Conservation (phyloP, 257 asterid species). For the Henckelia pumila region DNA sequence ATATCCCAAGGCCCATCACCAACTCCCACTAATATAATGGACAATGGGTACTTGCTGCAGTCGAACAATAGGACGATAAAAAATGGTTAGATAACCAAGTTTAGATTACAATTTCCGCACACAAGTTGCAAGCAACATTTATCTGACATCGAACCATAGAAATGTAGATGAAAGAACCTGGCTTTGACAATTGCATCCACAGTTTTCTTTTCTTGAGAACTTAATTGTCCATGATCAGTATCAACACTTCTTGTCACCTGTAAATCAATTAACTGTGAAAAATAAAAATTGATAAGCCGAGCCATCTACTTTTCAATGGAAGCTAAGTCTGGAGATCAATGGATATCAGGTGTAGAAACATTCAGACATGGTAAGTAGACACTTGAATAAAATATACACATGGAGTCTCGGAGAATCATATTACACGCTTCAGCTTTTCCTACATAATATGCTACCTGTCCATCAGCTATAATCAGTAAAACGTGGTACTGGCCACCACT, state of each 20-base stretch:
- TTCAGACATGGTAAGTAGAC: no score
- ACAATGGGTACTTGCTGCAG: constrained; percentile 79
- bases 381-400: no score
- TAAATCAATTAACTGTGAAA: constrained; percentile 3
- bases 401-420: background rate
- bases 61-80: no score
- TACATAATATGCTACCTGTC: constrained; percentile 23
- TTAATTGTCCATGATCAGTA: constrained; percentile 65
- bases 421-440: background rate
- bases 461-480: no score
- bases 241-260: constrained; percentile 93
- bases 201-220: constrained; percentile 87
- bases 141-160: background rate
- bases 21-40: constrained; percentile 84
- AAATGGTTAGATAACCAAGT: no score
- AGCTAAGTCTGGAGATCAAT: no score
- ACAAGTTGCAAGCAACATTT: no score
- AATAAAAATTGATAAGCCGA: constrained; percentile 9
- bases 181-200: constrained; percentile 95
- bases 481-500: no score
- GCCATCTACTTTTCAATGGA: no score
- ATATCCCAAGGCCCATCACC: constrained; percentile 98
- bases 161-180: constrained; percentile 36
- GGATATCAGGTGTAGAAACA: no score
- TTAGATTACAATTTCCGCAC: no score